Conservation (phyloP, 495 filamentous ascomycete species). For the Podospora sp. region DNA sequence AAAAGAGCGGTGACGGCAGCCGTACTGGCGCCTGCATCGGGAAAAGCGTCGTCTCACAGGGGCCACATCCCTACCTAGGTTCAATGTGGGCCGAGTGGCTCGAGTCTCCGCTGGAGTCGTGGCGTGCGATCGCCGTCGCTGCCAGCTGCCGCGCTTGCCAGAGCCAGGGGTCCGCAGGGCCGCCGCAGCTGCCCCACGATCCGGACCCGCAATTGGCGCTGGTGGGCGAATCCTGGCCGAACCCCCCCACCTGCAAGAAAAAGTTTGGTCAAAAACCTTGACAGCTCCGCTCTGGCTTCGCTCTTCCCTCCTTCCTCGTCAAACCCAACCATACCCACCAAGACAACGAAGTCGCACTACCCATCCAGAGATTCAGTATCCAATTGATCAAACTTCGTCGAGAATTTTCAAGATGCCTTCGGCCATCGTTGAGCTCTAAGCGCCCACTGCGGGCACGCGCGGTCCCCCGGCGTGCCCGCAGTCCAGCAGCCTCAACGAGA, state of each 20-base stretch:
- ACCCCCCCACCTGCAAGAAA: conserved; percentile 35
- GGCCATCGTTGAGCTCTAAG: conserved; percentile 96
- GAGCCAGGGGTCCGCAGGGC: conserved; percentile 11
- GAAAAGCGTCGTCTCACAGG: conserved; percentile 21
- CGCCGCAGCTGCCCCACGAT: conserved; percentile 28
- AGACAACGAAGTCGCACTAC: conserved; percentile 74
- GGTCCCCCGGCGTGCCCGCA: conserved; percentile 54
- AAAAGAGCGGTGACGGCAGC: conserved; percentile 30
- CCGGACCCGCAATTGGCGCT: conserved; percentile 10
- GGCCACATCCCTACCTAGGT: neutral
- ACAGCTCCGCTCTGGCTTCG: conserved; percentile 39
- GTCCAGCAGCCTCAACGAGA: conserved; percentile 83
- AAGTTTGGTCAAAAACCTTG: conserved; percentile 40
- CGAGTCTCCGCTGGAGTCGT: conserved; percentile 9
- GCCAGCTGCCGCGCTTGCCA: conserved; percentile 14
- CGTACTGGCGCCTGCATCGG: conserved; percentile 9
- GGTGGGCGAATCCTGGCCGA: conserved; percentile 18
- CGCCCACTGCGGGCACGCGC: conserved; percentile 73
- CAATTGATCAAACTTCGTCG: conserved; percentile 69
- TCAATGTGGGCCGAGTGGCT: conserved; percentile 12
- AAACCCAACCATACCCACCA: conserved; percentile 40
- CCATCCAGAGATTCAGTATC: conserved; percentile 44
- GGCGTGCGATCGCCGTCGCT: conserved; percentile 2
- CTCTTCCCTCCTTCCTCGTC: conserved; percentile 41
- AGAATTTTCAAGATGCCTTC: conserved; percentile 71